phyloP scores from a whole-genome alignment of 2,329 filamentous ascomycete genomes.

The Shiraia sp. region DNA sequence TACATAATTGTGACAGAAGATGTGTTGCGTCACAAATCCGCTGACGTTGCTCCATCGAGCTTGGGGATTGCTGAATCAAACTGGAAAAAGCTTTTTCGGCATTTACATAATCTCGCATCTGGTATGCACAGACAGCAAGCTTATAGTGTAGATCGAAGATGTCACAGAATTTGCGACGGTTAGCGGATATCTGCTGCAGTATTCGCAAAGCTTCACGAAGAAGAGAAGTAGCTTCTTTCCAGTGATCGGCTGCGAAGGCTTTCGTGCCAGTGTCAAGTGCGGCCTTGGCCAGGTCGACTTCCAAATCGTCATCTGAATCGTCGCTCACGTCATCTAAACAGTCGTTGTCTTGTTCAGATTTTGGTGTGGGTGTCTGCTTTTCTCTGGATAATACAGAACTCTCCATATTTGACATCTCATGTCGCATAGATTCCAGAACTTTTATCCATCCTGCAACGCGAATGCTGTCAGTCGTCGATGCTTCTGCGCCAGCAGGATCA shows the following conservation, averaged over 20 bases:
- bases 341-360: not conserved
- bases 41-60: conserved; percentile 16
- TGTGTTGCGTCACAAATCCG: conserved; percentile 25
- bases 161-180: conserved; percentile 24
- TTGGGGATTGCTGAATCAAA: conserved; percentile 16
- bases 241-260: conserved; percentile 26
- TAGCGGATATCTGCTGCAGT: conserved; percentile 21
- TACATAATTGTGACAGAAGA: conserved; percentile 28
- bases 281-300: conserved; percentile 28
- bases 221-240: conserved; percentile 27
- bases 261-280: conserved; percentile 25
- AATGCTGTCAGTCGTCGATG: no score
- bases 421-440: conserved; percentile 10
- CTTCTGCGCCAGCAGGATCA: no score
- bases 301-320: conserved; percentile 31
- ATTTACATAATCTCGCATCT: conserved; percentile 19
- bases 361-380: not conserved
- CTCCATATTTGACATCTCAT: no score
- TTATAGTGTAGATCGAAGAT: conserved; percentile 30
- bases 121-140: conserved; percentile 31
- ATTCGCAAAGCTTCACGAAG: conserved; percentile 31
- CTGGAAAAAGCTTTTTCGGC: conserved; percentile 26
- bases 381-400: no score
- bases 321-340: conserved; percentile 1
- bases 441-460: conserved; percentile 11